Evolutionary conservation across 768 basidiomycete species (phyloP), one percentile per base, ranked within the genome.

Genomic region (Leucogyrophana mollusca): DNA sequence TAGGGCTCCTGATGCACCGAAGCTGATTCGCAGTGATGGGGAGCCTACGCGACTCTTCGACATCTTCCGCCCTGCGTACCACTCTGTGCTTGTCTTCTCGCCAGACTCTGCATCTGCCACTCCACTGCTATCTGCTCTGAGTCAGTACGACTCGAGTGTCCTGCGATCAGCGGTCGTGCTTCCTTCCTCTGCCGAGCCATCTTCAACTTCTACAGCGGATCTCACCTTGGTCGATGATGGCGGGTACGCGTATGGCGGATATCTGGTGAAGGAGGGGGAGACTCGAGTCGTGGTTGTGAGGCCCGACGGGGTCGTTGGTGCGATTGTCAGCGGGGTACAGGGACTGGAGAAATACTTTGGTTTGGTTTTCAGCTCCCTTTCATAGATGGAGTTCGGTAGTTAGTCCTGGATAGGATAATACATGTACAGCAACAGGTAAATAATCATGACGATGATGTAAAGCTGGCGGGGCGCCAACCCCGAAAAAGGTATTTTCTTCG

Each of bases 241-340:
- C 3, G 72, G 69, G 4, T 66, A 73, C 38, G 74, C 77, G 0
- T 66, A 72, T 49, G 54, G 53, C 3, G 64, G 64, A 0, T 78
- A 78, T 60, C 55, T 62, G 45, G 57, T 58, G 9, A 47, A 13
- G n/a, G 47, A 49, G 7, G 64, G 64, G 22, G 62, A 62, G 16
- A 68, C 54, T 16, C 58, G 52, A 33, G 57, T 72, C 9, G 65
- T 67, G 2, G 61, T 73, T 20, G 58, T 66, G 6, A 59, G 77
- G n/a, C 77, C 76, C 0, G 77, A 79, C 52, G 73, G 71, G 13
- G 65, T 71, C 9, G 60, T 73, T 4, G 77, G 76, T 14, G 60
- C 51, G 2, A 52, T 64, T 4, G 55, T 58, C 16, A 44, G 24
- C 4, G 61, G 56, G 3, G 36, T 17, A 4, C 51, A 56, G 34